A percentile compares a stretch with the other conserved stretches of the same genome.
phyloP scores from a whole-genome alignment of 352 stramenopile species.

The Globisporangium nodosum region DNA sequence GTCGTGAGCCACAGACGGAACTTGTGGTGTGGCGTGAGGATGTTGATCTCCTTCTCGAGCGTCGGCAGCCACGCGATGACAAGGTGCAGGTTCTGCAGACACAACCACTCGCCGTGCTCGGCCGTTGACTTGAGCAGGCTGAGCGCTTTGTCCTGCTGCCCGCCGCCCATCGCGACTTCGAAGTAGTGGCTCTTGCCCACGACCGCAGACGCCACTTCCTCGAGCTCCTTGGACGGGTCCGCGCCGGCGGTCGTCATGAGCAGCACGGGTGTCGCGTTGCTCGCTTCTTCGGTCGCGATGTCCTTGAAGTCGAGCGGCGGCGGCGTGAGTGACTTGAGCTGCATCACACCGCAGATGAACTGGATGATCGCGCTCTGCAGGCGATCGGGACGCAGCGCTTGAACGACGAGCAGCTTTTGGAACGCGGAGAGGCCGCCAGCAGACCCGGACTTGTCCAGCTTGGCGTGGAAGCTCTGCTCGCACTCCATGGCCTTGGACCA shows the following conservation, averaged over 20 bases:
- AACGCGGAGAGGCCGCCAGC: slow-evolving; percentile 75
- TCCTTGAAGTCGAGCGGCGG: slow-evolving; percentile 74
- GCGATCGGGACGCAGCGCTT: slow-evolving; percentile 87
- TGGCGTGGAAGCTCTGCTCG: slow-evolving; percentile 88
- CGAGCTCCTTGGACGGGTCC: slow-evolving; percentile 91
- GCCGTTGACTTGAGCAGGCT: slow-evolving; percentile 69
- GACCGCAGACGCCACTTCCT: slow-evolving; percentile 83
- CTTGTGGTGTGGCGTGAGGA: slow-evolving; percentile 60
- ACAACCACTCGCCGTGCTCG: slow-evolving; percentile 91
- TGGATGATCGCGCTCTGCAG: slow-evolving; percentile 87
- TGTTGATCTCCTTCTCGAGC: slow-evolving; percentile 89
- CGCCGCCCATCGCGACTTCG: slow-evolving; percentile 93
- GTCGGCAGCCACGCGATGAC: slow-evolving; percentile 91
- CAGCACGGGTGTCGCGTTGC: slow-evolving; percentile 78
- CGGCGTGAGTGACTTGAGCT: slow-evolving; percentile 84
- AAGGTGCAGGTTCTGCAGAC: slow-evolving; percentile 95
- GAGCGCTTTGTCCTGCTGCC: slow-evolving; percentile 90
- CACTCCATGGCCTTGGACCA: slow-evolving; percentile 89
- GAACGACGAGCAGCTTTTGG: slow-evolving; percentile 91
- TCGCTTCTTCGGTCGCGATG: slow-evolving; percentile 62
- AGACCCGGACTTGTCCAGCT: slow-evolving; percentile 57
- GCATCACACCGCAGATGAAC: slow-evolving; percentile 87
- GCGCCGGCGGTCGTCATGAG: slow-evolving; percentile 91
- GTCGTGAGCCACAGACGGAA: slow-evolving; percentile 96
- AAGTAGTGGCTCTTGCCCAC: slow-evolving; percentile 90